phyloP scores from a whole-genome alignment of 2,329 filamentous ascomycete species.

The Venturia carpophila region DNA sequence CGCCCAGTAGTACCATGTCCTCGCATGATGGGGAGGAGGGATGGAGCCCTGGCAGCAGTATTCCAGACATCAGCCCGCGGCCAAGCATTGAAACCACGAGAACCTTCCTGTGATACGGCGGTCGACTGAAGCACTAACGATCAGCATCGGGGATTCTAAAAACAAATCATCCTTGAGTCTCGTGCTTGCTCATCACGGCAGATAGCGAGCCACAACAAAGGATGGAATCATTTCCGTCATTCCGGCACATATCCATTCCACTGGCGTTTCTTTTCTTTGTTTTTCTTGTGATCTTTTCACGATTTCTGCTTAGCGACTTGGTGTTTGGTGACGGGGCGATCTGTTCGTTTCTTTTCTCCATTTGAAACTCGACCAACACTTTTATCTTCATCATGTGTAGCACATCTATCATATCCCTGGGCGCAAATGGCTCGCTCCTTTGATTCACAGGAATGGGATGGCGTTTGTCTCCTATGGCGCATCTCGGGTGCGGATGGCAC shows the following conservation, averaged over 20 bases:
- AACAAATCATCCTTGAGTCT: not conserved
- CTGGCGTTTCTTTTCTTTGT: not conserved
- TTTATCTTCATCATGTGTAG: not conserved
- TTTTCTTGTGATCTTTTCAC: not conserved
- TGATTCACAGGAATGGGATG: not conserved
- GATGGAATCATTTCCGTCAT: not conserved
- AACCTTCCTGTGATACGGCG: constrained; percentile 9
- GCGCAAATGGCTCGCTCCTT: not conserved
- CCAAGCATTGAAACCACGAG: constrained; percentile 15
- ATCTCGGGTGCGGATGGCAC: not conserved
- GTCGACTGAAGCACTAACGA: not conserved
- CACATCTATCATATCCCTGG: not conserved
- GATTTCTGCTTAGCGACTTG: not conserved
- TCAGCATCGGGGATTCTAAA: too few relatives aligned
- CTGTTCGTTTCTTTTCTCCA: not conserved
- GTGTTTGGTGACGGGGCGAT: not conserved
- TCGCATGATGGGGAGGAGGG: constrained; percentile 19
- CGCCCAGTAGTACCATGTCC: constrained; percentile 19
- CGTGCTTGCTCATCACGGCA: not conserved
- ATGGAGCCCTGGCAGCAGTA: constrained; percentile 19
- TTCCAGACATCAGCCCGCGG: constrained; percentile 14
- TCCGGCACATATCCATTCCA: not conserved
- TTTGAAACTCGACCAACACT: not conserved
- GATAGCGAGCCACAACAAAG: not conserved
- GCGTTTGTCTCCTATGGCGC: not conserved